Evolutionary conservation across 495 filamentous ascomycete species (phyloP).

Genomic region (Lophiostoma macrostomum): DNA sequence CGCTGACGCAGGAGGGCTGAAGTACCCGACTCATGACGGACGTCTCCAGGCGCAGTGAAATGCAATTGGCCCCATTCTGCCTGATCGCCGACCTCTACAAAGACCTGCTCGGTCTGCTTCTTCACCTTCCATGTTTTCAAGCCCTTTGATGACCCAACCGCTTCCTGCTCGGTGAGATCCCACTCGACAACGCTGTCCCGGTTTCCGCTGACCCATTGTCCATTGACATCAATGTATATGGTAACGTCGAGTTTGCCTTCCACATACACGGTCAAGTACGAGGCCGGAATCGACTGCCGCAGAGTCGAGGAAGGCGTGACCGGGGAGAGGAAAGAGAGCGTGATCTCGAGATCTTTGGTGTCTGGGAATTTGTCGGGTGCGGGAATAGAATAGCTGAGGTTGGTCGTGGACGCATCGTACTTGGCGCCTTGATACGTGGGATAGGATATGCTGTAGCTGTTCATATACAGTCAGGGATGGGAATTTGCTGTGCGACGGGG

Average conservation of each 20-base stretch:
- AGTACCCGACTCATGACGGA: constrained; percentile 66
- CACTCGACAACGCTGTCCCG: constrained; percentile 65
- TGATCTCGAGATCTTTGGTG: constrained; percentile 55
- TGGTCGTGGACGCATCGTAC: constrained; percentile 92
- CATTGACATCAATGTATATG: constrained; percentile 85
- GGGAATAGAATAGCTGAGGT: constrained; percentile 75
- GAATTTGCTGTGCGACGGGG: not conserved
- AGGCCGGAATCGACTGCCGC: constrained; percentile 85
- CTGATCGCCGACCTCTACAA: constrained; percentile 73
- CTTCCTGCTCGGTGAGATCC: constrained; percentile 53
- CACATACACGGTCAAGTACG: constrained; percentile 75
- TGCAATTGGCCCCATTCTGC: constrained; percentile 88
- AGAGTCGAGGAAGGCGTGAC: constrained; percentile 90
- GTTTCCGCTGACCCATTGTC: constrained; percentile 83
- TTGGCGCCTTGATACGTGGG: constrained; percentile 73
- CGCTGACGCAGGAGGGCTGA: constrained; percentile 63
- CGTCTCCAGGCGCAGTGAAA: constrained; percentile 68
- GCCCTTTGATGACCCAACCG: constrained; percentile 38
- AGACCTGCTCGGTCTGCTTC: constrained; percentile 60
- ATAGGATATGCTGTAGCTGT: constrained; percentile 62
- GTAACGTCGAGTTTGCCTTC: constrained; percentile 69
- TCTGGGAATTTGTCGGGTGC: constrained; percentile 41
- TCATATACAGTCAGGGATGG: not conserved
- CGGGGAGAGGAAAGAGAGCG: constrained; percentile 84
- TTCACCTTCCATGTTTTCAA: constrained; percentile 65